Base-by-base conservation (phyloP, 2,329 filamentous ascomycete species). In the Alternaria atra region DNA sequence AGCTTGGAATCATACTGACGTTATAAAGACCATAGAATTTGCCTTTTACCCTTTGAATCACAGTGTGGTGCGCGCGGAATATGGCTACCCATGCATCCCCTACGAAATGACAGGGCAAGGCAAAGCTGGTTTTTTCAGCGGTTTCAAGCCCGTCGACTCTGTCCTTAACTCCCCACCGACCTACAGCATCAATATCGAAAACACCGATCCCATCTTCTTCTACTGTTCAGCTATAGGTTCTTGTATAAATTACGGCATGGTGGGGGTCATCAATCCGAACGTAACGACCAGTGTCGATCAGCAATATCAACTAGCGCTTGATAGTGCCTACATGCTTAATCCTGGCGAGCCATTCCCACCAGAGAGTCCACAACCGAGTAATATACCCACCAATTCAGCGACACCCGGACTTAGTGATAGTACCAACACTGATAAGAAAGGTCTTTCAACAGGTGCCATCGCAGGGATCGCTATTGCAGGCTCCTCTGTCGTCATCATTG, bases 261-360 rank as follows among this genome's bases (percentile, higher is more conserved):
- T 94, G 17, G 91, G 91, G 4, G 89, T 87, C 1, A 89, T 94
- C 66, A 94, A 94, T 71, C 85, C 89, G 9, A 76, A 74, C 44
- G 32, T 67, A 6, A 65, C 60, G 12, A 70, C 65, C 43, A 67
- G 61, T 6, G 63, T 78, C 37, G 53, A 61, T 6, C 55, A 53
- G 32, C 76, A 79, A 39, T 64, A 67, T 2, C 30, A 62, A 15
- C 48, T 73, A 27, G 76, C 76, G 8, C 57, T 58, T 17, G 53
- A 68, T 35, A 62, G 71, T 32, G 52, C 67, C 8, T 77, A 76
- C 58, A 72, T 70, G 67, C 69, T 79, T 5, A 67, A 74, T 30
- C 76, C 77, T 15, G 74, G 75, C 32, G 75, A 79, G 12, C 66
- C 73, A 5, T 75, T 79, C 20, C 77, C 77, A 12, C 55, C 65